Percentiles rank a stretch among this genome's conserved stretches.
Evolutionary conservation across 805 yeast genomes (phyloP).

Genomic region (Ogataea nonfermentans): DNA sequence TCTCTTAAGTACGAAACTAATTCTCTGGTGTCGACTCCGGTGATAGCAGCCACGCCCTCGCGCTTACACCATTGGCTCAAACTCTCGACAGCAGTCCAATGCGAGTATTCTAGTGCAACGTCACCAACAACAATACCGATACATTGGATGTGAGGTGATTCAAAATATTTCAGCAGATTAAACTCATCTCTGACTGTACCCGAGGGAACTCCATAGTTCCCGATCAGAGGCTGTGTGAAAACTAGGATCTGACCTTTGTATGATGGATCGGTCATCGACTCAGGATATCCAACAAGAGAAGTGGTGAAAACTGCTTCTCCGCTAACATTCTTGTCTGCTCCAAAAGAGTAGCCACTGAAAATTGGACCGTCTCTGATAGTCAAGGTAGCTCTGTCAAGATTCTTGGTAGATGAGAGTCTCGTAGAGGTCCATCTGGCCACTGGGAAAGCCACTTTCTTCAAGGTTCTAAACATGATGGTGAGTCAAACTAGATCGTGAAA

Average conservation of each 20-base stretch:
- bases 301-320: slow-evolving; percentile 99
- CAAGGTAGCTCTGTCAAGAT: slow-evolving; percentile 79
- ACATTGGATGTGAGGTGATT: slow-evolving; percentile 88
- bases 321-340: slow-evolving; percentile 86
- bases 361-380: slow-evolving; percentile 92
- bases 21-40: slow-evolving; percentile 97
- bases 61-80: slow-evolving; percentile 94
- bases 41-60: slow-evolving; percentile 92
- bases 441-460: slow-evolving; percentile 8
- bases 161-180: slow-evolving; percentile 85
- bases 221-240: slow-evolving; percentile 95
- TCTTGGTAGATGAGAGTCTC: slow-evolving; percentile 32
- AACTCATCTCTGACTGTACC: slow-evolving; percentile 75
- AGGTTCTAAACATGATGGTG: slow-evolving; percentile 9
- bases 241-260: slow-evolving; percentile 96
- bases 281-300: slow-evolving; percentile 97
- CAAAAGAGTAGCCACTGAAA: slow-evolving; percentile 91
- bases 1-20: slow-evolving; percentile 91
- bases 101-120: slow-evolving; percentile 94
- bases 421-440: slow-evolving; percentile 13
- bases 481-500: slow-evolving; percentile 17
- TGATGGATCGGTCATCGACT: slow-evolving; percentile 98
- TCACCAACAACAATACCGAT: slow-evolving; percentile 96
- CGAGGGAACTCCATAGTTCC: slow-evolving; percentile 97
- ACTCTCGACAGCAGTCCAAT: slow-evolving; percentile 98